A percentile compares a stretch with the other conserved stretches of the same genome.
These are phyloP conservation scores for Populus alba DNA, from an alignment of 345 rosid genomes.

Conservation along the genomic window DNA sequence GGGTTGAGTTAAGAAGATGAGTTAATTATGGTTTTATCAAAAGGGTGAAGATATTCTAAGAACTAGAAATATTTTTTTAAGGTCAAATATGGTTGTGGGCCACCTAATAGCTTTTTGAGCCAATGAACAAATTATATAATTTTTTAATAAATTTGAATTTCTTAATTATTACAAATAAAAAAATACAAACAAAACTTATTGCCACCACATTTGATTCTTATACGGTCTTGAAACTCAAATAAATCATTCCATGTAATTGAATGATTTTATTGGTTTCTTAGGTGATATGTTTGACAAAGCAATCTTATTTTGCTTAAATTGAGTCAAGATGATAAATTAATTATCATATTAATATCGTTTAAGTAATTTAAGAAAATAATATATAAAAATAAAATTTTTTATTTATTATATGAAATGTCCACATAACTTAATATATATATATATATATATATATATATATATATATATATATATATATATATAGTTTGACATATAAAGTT, in stretches of 20 bases:
- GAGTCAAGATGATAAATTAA: too few relatives aligned
- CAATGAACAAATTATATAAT: not conserved
- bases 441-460: too few relatives aligned
- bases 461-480: too few relatives aligned
- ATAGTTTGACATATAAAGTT: too few relatives aligned
- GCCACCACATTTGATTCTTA: not conserved
- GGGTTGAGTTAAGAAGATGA: conserved; percentile 13
- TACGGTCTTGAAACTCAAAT: not conserved
- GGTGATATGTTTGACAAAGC: not conserved
- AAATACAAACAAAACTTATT: not conserved
- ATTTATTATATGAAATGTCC: too few relatives aligned
- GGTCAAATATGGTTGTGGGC: not conserved
- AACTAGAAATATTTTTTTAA: not conserved
- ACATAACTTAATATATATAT: too few relatives aligned
- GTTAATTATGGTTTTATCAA: not conserved
- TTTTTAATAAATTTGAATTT: not conserved
- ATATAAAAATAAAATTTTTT: too few relatives aligned
- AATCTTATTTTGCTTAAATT: not conserved
- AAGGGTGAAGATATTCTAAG: not conserved
- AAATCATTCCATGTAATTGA: not conserved
- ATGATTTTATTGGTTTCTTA: not conserved
- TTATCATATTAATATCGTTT: not conserved
- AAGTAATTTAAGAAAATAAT: too few relatives aligned
- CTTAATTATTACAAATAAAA: not conserved
- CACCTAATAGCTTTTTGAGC: not conserved